A percentile compares a stretch with the other conserved stretches of the same genome.
These are phyloP conservation scores for Tephrocybe rancida DNA, from an alignment of 768 basidiomycete genomes.

Conservation along the genomic window DNA sequence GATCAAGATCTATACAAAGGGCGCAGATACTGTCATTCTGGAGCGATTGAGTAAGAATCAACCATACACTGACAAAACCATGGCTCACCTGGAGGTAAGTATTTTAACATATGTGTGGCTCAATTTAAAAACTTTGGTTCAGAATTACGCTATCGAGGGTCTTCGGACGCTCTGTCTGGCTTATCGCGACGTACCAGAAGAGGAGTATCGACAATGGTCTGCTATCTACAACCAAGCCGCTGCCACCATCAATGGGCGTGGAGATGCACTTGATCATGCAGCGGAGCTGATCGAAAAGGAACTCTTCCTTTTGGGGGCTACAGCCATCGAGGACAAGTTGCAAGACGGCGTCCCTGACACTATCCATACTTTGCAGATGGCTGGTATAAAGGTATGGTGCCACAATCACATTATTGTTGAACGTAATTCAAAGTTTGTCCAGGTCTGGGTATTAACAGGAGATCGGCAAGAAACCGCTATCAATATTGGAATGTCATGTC, in stretches of 20 bases:
- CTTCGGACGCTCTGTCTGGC: slow-evolving; percentile 96
- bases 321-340: slow-evolving; percentile 97
- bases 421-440: slow-evolving; percentile 7
- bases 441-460: slow-evolving; percentile 98
- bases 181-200: slow-evolving; percentile 87
- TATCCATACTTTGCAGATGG: slow-evolving; percentile 96
- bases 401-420: neutral
- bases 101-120: slow-evolving; percentile 1
- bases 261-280: slow-evolving; percentile 91
- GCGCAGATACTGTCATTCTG: slow-evolving; percentile 96
- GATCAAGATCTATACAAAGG: slow-evolving; percentile 96
- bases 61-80: slow-evolving; percentile 81
- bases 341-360: slow-evolving; percentile 99
- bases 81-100: slow-evolving; percentile 86
- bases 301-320: slow-evolving; percentile 90
- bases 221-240: slow-evolving; percentile 90
- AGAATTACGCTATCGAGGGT: slow-evolving; percentile 98
- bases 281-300: slow-evolving; percentile 97
- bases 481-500: slow-evolving; percentile 98
- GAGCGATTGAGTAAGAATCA: slow-evolving; percentile 90
- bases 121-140: slow-evolving; percentile 4
- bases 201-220: slow-evolving; percentile 91
- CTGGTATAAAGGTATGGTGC: slow-evolving; percentile 83
- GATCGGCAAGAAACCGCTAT: slow-evolving; percentile 99
- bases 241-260: slow-evolving; percentile 92